Percentiles rank a stretch among this genome's conserved stretches.
Evolutionary conservation across 257 asterid species (phyloP).

Genomic region (Verbena officinalis): DNA sequence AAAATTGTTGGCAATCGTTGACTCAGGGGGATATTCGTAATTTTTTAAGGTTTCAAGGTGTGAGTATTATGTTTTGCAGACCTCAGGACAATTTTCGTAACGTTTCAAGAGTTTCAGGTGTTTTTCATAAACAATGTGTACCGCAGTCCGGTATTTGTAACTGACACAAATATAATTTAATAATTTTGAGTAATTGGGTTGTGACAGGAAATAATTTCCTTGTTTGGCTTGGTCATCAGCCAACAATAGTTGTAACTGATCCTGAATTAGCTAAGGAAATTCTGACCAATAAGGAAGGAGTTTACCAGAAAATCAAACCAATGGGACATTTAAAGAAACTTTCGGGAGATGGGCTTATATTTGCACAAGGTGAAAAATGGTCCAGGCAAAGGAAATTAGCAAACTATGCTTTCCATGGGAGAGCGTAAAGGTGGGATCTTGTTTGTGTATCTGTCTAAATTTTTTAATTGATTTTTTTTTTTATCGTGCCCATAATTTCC

Average conservation of each 20-base stretch:
- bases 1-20: too few species aligned
- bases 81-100: too few species aligned
- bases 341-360: slow-evolving; percentile 49
- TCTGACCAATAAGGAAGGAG: slow-evolving; percentile 43
- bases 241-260: slow-evolving; percentile 62
- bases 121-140: too few species aligned
- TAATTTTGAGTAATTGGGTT: background rate
- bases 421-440: slow-evolving; percentile 45
- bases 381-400: slow-evolving; percentile 52
- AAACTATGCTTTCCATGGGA: slow-evolving; percentile 66
- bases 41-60: too few species aligned
- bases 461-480: too few species aligned
- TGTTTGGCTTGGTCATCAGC: slow-evolving; percentile 50
- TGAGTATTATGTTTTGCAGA: too few species aligned
- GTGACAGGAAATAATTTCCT: slow-evolving; percentile 47
- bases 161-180: too few species aligned
- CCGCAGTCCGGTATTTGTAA: too few species aligned
- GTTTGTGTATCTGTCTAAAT: background rate
- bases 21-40: too few species aligned
- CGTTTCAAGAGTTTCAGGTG: too few species aligned
- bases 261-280: slow-evolving; percentile 57
- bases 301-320: slow-evolving; percentile 35
- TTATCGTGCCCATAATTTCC: too few species aligned
- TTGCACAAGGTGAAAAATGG: slow-evolving; percentile 56
- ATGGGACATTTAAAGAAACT: slow-evolving; percentile 38